Evolutionary conservation across 176 grass and related monocot species (phyloP).

Genomic region (Elaeis guineensis): DNA sequence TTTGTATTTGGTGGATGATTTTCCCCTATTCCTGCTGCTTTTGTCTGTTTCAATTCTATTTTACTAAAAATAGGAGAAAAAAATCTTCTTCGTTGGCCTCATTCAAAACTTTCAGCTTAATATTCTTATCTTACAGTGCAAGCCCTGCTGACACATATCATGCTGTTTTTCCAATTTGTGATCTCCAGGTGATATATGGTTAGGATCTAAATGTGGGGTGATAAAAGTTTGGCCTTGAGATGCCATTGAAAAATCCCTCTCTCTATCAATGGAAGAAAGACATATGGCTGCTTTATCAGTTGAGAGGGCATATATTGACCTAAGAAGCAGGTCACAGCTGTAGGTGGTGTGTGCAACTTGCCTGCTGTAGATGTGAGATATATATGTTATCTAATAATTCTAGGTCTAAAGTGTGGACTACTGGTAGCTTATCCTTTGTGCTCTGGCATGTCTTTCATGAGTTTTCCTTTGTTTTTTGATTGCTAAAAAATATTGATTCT

Average conservation of each 20-base stretch:
- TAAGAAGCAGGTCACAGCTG: constrained; percentile 64
- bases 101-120: too few species aligned
- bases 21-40: too few species aligned
- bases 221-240: constrained; percentile 72
- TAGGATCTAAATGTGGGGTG: constrained; percentile 65
- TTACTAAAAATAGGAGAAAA: neutral
- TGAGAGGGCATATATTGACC: too few species aligned
- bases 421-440: constrained; percentile 63
- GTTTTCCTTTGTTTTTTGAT: constrained; percentile 26
- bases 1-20: too few species aligned
- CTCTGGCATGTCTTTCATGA: constrained; percentile 56
- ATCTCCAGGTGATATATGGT: constrained; percentile 66
- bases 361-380: constrained; percentile 78
- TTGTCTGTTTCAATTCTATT: too few species aligned
- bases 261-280: constrained; percentile 64
- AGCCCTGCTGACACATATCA: neutral
- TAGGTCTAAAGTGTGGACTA: constrained; percentile 81
- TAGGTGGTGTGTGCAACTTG: constrained; percentile 52
- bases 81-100: too few species aligned
- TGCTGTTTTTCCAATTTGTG: constrained; percentile 20
- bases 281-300: constrained; percentile 51
- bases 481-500: constrained; percentile 3
- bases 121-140: too few species aligned
- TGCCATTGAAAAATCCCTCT: constrained; percentile 50
- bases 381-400: constrained; percentile 79